Base-by-base conservation (phyloP, 2,329 filamentous ascomycete genomes). In the Teratosphaeria viscida region DNA sequence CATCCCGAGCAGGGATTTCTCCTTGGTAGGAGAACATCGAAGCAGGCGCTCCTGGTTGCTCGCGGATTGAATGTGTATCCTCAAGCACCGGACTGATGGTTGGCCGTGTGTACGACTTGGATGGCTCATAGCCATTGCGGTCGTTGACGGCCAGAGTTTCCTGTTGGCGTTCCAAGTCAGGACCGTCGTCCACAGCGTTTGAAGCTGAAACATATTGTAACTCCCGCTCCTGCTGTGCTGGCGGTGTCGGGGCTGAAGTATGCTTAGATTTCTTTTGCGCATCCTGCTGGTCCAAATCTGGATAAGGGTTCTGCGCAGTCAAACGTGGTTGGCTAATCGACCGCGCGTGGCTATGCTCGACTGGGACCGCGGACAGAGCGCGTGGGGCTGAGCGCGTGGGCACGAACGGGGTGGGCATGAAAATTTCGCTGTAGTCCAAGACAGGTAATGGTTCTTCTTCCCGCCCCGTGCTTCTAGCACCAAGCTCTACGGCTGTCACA, bases 1-100 rank as follows among this genome's bases (percentile, higher is more conserved):
- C 58, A 37, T 69, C 66, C 2, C 23, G 47, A 6, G 58, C 56
- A 11, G 66, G 66, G 12, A 70, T 67, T 5, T 63, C 65, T 57
- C 67, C 68, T 57, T 66, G 66, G 63, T 69, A 69, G 10, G 66
- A 54, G 57, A 65, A 70, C n/a, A 64, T 53, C 16, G 57, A 60
- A 10, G 61, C 58, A 34, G 57, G 61, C 2, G 56, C 58, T 23
- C 60, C 37, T 12, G 49, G 37, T 7, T 61, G 55, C 23, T 64
- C 62, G 14, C 4, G 32, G 8, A 23, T 27, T 26, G 39, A 5
- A 16, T 53, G 49, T 16, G 16, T 63, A 61, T 66, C 56, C 60
- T 69, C 67, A 5, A 64, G 67, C 53, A 67, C 67, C 16, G 67
- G 60, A 52, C 59, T 64, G 65, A 69, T 67, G 16, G 60, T 39